Evolutionary conservation across 768 basidiomycete genomes (phyloP).

Genomic region (Rhodotorula diobovata): DNA sequence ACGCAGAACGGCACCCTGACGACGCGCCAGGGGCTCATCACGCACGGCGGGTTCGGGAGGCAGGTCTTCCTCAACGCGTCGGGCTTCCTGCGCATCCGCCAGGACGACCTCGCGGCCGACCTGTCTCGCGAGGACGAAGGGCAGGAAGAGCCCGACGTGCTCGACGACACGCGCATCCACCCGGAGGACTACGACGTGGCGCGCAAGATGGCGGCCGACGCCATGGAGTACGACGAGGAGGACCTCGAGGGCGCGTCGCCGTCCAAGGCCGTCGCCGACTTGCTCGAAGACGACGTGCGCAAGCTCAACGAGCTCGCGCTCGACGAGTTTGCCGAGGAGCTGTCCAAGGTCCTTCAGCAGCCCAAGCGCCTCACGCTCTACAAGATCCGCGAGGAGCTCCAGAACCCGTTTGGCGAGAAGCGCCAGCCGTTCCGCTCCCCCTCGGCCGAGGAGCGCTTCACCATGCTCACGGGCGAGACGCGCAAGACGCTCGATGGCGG

Average conservation of each 20-base stretch:
- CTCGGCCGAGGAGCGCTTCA: slow-evolving; percentile 72
- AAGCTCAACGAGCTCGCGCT: slow-evolving; percentile 86
- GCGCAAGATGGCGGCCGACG: slow-evolving; percentile 96
- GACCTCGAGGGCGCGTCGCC: slow-evolving; percentile 88
- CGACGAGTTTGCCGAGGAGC: slow-evolving; percentile 91
- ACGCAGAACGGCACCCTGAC: slow-evolving; percentile 75
- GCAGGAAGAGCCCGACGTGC: slow-evolving; percentile 72
- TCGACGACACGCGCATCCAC: slow-evolving; percentile 93
- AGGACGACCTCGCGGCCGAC: slow-evolving; percentile 56
- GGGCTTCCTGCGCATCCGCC: slow-evolving; percentile 80
- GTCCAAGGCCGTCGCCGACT: slow-evolving; percentile 75
- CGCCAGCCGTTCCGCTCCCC: slow-evolving; percentile 64
- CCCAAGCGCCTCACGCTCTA: slow-evolving; percentile 85
- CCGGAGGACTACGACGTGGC: slow-evolving; percentile 97
- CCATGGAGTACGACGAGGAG: slow-evolving; percentile 94
- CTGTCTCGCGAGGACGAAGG: slow-evolving; percentile 55
- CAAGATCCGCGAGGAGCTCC: slow-evolving; percentile 78
- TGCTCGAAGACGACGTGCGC: slow-evolving; percentile 77
- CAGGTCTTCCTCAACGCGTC: slow-evolving; percentile 88
- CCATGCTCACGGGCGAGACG: slow-evolving; percentile 95
- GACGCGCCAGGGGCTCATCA: slow-evolving; percentile 84
- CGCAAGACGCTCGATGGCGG: slow-evolving; percentile 67
- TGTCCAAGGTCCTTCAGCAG: slow-evolving; percentile 74
- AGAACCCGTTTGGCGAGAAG: slow-evolving; percentile 71
- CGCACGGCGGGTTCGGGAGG: slow-evolving; percentile 69